Conservation (phyloP, 2,329 filamentous ascomycete species). For the Didymella arachidicola region DNA sequence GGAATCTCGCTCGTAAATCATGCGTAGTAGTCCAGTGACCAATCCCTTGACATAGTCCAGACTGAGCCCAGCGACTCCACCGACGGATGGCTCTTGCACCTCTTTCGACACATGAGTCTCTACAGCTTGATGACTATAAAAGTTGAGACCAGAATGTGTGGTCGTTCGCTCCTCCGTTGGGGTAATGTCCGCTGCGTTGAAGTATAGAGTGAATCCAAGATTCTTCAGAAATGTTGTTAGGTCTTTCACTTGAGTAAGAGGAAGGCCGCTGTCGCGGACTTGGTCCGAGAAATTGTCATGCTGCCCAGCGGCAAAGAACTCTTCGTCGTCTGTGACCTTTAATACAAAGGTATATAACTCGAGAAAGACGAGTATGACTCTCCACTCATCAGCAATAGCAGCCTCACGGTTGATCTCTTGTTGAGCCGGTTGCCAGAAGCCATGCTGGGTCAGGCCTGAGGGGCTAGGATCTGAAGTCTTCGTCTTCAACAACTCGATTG, state of each 20-base stretch:
- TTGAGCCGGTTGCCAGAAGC: constrained; percentile 46
- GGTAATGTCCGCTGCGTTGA: constrained; percentile 74
- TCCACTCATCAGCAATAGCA: constrained; percentile 76
- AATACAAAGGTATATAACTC: constrained; percentile 94
- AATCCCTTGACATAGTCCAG: constrained; percentile 80
- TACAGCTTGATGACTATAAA: constrained; percentile 39
- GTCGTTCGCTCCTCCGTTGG: constrained; percentile 54
- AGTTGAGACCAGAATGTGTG: constrained; percentile 55
- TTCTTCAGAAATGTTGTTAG: constrained; percentile 89
- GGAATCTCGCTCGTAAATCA: constrained; percentile 93
- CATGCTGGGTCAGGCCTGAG: constrained; percentile 29
- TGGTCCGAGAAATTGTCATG: constrained; percentile 38
- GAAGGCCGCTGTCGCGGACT: constrained; percentile 69
- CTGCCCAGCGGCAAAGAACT: constrained; percentile 75
- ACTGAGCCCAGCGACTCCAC: constrained; percentile 74
- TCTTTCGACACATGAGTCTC: constrained; percentile 41
- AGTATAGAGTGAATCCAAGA: constrained; percentile 86
- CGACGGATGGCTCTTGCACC: constrained; percentile 56
- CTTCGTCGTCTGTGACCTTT: constrained; percentile 93
- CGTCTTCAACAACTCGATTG: constrained; percentile 64
- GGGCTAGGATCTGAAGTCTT: constrained; percentile 31
- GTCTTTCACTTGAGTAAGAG: constrained; percentile 72
- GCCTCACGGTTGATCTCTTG: constrained; percentile 44
- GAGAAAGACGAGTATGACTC: constrained; percentile 85
- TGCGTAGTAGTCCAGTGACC: constrained; percentile 80